These are phyloP conservation scores for Lentinus polychrous DNA, from an alignment of 1,284 basidiomycete genomes.

Conservation along the genomic window DNA sequence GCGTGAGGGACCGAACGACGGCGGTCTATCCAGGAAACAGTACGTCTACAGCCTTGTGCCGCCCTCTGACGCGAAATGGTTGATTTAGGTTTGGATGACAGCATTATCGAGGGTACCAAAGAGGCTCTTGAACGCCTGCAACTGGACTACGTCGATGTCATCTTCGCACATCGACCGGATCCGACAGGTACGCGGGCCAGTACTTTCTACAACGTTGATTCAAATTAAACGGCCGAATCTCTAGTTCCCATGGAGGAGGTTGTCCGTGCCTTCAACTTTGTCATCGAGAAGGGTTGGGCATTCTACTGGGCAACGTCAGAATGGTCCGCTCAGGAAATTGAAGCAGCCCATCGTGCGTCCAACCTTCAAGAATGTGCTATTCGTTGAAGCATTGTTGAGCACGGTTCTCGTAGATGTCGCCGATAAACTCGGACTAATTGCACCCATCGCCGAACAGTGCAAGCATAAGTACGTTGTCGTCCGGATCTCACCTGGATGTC, in stretches of 20 bases:
- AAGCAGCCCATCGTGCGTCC: slow-evolving; percentile 58
- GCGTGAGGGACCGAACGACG: slow-evolving; percentile 51
- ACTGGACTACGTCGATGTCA: slow-evolving; percentile 73
- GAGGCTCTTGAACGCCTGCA: slow-evolving; percentile 66
- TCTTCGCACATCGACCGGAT: slow-evolving; percentile 60
- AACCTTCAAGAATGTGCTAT: too few species aligned
- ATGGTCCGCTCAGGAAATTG: slow-evolving; percentile 71
- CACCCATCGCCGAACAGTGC: slow-evolving; percentile 77
- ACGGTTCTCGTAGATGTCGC: slow-evolving; percentile 47
- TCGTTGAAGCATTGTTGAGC: slow-evolving; percentile 1
- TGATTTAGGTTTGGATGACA: slow-evolving; percentile 18
- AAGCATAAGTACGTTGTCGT: slow-evolving; percentile 47
- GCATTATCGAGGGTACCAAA: slow-evolving; percentile 73
- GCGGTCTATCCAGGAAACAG: slow-evolving; percentile 72
- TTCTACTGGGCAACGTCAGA: slow-evolving; percentile 77
- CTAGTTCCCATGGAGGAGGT: slow-evolving; percentile 66
- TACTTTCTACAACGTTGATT: too few species aligned
- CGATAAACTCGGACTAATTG: slow-evolving; percentile 58
- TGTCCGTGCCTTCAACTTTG: slow-evolving; percentile 66
- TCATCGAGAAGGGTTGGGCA: slow-evolving; percentile 62
- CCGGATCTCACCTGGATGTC: background rate
- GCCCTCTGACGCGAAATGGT: background rate
- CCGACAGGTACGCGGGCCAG: slow-evolving; percentile 37
- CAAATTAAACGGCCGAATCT: too few species aligned
- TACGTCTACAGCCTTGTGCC: slow-evolving; percentile 28